Base-by-base conservation (phyloP, 1,284 basidiomycete genomes). In the Fomitopsis pinicola region DNA sequence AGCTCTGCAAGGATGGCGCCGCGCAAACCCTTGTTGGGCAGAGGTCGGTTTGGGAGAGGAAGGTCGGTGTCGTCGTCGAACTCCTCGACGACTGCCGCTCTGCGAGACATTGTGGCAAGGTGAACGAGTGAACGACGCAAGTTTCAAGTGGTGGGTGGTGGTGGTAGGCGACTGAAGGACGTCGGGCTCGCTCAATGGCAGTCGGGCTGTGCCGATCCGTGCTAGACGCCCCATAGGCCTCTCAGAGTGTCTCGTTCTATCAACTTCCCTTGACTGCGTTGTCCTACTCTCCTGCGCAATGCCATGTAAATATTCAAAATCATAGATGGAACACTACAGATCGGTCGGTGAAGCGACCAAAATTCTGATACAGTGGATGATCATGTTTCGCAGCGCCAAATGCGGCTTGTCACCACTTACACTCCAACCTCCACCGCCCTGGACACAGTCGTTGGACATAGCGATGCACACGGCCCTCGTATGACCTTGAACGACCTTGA, bases 31-130 rank as follows among this genome's bases (percentile, higher is more conserved):
- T 84, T 83, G 67, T 87, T 83, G 10, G 87, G 86, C 1, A 95
- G 77, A 0, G 84, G 77, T n/a, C 80, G 81, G 33, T 77, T 77
- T 2, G 87, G 91, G 46, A 89, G 79, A 2, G 87, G 88, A 48
- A 95, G 82, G 72, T 95, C 93, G 17, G 91, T 92, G 69, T 95
- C 92, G 77, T 95, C 93, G 83, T 95, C 92, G 72, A 94, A 95
- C 67, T 90, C 85, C 66, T 86, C 89, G 54, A 89, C 81, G 59
- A 86, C 78, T 62, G 83, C 83, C 65, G 85, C 75, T 55, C 82
- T 80, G 66, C 84, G 83, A 63, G 87, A 85, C 89, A 91, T 91
- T 15, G 7, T 30, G 12, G n/a, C 14, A 28, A 33, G 52, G 33
- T 12, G 1, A 12, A 30, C 22, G 28, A 5, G 28, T 19, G 28